phyloP scores from a whole-genome alignment of 331 rosid genomes.

The Rhamnella rubrinervis region DNA sequence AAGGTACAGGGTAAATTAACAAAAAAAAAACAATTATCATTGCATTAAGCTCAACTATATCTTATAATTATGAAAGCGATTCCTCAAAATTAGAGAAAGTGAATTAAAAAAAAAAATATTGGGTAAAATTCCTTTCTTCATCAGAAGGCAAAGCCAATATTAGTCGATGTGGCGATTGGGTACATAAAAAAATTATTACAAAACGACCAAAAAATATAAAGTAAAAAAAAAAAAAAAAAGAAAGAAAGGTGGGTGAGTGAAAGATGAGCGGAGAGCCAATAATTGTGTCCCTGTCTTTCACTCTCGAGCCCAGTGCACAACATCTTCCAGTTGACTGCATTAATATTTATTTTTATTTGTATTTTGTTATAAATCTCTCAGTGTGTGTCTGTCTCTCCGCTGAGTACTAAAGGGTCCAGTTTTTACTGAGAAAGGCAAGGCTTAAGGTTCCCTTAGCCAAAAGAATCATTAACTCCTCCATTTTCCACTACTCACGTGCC shows the following conservation, averaged over 20 bases:
- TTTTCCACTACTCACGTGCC: not conserved
- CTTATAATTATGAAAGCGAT: too few relatives aligned
- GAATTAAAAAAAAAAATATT: too few relatives aligned
- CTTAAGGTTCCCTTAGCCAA: constrained; percentile 1
- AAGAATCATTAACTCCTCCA: constrained; percentile 9
- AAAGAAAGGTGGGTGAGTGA: constrained; percentile 1
- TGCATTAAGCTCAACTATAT: too few relatives aligned
- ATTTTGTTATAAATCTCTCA: not conserved
- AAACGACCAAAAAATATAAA: not conserved
- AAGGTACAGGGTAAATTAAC: too few relatives aligned
- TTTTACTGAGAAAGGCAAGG: constrained; percentile 10
- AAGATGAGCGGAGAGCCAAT: constrained; percentile 38
- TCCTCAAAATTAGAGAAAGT: too few relatives aligned
- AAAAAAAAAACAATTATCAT: too few relatives aligned
- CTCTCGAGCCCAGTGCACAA: constrained; percentile 76
- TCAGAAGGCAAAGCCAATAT: too few relatives aligned
- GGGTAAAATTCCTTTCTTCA: too few relatives aligned
- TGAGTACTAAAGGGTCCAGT: constrained; percentile 13
- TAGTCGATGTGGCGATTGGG: not conserved
- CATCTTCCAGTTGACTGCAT: constrained; percentile 26
- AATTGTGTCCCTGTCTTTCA: constrained; percentile 29
- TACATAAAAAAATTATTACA: not conserved
- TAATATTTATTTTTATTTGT: too few relatives aligned
- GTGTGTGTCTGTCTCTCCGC: constrained; percentile 11
- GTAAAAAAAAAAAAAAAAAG: not conserved